Conservation (phyloP, 2,329 filamentous ascomycete genomes). For the Xylaria sp. region DNA sequence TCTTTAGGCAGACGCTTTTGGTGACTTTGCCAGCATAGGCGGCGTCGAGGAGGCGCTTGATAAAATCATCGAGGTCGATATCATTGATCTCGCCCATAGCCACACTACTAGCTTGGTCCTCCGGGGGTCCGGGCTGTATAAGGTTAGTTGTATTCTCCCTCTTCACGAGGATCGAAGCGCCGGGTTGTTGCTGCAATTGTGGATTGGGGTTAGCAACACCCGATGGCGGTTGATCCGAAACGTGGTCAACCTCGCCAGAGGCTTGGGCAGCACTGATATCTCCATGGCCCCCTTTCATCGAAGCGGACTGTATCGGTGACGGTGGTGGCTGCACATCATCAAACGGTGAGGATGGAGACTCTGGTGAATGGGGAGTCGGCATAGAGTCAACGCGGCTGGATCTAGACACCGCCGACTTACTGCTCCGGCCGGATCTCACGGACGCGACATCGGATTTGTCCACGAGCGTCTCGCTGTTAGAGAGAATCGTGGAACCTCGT, state of each 20-base stretch:
- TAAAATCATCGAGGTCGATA: slow-evolving; percentile 96
- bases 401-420: slow-evolving; percentile 64
- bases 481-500: slow-evolving; percentile 75
- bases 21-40: slow-evolving; percentile 97
- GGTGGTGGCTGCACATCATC: slow-evolving; percentile 74
- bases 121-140: slow-evolving; percentile 56
- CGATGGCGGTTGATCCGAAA: slow-evolving; percentile 88
- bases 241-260: slow-evolving; percentile 90
- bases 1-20: slow-evolving; percentile 96
- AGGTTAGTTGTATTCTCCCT: slow-evolving; percentile 77
- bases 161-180: slow-evolving; percentile 90
- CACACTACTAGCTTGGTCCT: slow-evolving; percentile 61
- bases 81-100: slow-evolving; percentile 92
- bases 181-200: slow-evolving; percentile 72
- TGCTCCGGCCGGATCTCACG: slow-evolving; percentile 76
- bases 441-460: slow-evolving; percentile 81
- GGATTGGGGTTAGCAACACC: slow-evolving; percentile 69
- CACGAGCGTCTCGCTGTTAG: slow-evolving; percentile 65
- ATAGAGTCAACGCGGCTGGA: slow-evolving; percentile 58
- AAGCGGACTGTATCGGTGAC: slow-evolving; percentile 85
- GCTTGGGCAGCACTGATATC: slow-evolving; percentile 84
- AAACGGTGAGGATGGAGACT: slow-evolving; percentile 55
- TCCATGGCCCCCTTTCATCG: slow-evolving; percentile 77
- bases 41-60: slow-evolving; percentile 91
- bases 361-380: slow-evolving; percentile 54